Percentiles rank a stretch among this genome's conserved stretches.
phyloP scores from a whole-genome alignment of 352 stramenopile genomes.

The Pythium scleroteichum region DNA sequence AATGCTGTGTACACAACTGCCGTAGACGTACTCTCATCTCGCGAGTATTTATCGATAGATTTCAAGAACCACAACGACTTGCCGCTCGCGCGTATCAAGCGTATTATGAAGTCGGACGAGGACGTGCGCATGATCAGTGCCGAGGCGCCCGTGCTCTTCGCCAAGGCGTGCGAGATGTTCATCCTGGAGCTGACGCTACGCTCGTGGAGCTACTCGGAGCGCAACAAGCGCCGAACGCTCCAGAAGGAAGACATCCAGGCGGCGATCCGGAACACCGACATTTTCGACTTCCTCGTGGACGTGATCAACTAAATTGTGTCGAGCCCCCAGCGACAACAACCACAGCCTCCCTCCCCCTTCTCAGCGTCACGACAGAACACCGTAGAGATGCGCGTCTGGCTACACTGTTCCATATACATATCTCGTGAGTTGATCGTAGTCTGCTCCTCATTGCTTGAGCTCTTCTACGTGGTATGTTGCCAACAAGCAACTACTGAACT shows the following conservation, averaged over 20 bases:
- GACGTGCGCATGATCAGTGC: slow-evolving; percentile 98
- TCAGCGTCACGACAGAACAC: slow-evolving; percentile 5
- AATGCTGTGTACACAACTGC: background rate
- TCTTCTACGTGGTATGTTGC: slow-evolving; percentile 9
- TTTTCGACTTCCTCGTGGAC: slow-evolving; percentile 99
- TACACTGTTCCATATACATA: slow-evolving; percentile 17
- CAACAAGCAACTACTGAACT: slow-evolving; percentile 5
- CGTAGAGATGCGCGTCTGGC: slow-evolving; percentile 15
- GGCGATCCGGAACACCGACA: slow-evolving; percentile 98
- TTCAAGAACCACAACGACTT: slow-evolving; percentile 99
- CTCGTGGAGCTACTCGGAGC: slow-evolving; percentile 86
- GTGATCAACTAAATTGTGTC: slow-evolving; percentile 80
- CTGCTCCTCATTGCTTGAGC: no score
- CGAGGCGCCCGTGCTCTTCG: slow-evolving; percentile 98
- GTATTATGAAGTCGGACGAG: slow-evolving; percentile 96
- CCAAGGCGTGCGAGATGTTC: slow-evolving; percentile 99
- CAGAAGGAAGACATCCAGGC: slow-evolving; percentile 99
- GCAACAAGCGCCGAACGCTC: slow-evolving; percentile 92
- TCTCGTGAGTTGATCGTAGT: background rate
- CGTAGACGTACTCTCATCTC: no score
- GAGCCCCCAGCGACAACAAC: background rate
- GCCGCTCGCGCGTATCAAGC: slow-evolving; percentile 93
- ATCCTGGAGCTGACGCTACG: slow-evolving; percentile 98
- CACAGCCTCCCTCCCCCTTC: background rate
- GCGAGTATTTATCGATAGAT: slow-evolving; percentile 43